Base-by-base conservation (phyloP, 192 early-diverging fungal genomes). In the Rhizophagus sp. region DNA sequence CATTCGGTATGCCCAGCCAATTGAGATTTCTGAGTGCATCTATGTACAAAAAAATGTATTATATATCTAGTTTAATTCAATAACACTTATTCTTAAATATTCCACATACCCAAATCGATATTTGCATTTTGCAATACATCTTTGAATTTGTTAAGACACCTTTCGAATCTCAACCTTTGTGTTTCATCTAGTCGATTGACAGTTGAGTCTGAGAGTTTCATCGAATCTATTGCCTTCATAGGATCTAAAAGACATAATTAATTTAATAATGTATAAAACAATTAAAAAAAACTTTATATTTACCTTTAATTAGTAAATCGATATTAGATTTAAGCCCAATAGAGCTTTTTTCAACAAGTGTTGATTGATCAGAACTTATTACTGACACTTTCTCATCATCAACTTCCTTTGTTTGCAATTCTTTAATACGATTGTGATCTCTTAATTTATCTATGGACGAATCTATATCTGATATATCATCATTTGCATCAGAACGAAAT, bases 1-100 rank as follows among this genome's bases (percentile, higher is more conserved):
- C 89, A 33, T 89, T 87, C 0, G 98, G 97, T 36, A 99, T 94
- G 1, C 98, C 98, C 44, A 92, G 91, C 98, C 98, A 99, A 86
- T 94, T 93, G 30, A 97, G 86, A 81, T 93, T 91, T 34, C 94
- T 89, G 30, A 99, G 87, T 62, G 90, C 90, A 47, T 57, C 78
- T 79, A 39, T 22, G 68, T 68, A 27, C 27, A 7, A 11, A 67
- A 39, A 27, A n/a, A 27, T 19, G 52, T 85, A 87, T 88, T 62
- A 12, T 6, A 66, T 41, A 11, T 70, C 4, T 41, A 19, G 13
- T 39, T 19, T 39, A 10, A 70, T 41, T 39, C 11, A 47, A 70
- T 39, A 44, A 39, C n/a, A 8, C 0, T 44, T n/a, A 52, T 12
- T 47, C 11, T 52, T 47, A 61, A 25, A 73, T 47, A 52, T 27